These are phyloP conservation scores for Achaetomium macrosporum DNA, from an alignment of 2,329 filamentous ascomycete genomes.

Conservation along the genomic window DNA sequence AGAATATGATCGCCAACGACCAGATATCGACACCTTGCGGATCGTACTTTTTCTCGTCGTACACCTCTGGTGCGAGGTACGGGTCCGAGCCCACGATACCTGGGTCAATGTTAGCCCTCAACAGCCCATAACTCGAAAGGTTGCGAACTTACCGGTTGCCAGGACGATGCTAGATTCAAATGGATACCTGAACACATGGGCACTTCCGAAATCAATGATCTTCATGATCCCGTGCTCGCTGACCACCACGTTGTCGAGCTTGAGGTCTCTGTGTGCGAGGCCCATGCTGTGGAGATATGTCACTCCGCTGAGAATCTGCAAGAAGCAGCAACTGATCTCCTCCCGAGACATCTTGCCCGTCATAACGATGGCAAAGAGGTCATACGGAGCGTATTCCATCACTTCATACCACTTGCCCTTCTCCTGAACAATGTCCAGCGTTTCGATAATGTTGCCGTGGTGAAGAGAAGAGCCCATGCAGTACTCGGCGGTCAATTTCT, in stretches of 20 bases:
- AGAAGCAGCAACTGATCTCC: constrained; percentile 83
- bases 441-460: constrained; percentile 97
- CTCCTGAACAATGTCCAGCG: constrained; percentile 91
- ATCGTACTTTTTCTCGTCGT: constrained; percentile 89
- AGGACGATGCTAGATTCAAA: constrained; percentile 85
- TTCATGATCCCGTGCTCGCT: constrained; percentile 98
- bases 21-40: constrained; percentile 92
- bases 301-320: constrained; percentile 92
- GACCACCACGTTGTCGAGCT: constrained; percentile 96
- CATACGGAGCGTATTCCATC: constrained; percentile 96
- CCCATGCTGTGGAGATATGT: constrained; percentile 94
- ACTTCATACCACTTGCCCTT: constrained; percentile 95
- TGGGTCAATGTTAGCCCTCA: constrained; percentile 26
- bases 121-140: not conserved
- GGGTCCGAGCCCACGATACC: constrained; percentile 78
- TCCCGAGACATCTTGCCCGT: constrained; percentile 93
- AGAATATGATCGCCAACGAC: constrained; percentile 98
- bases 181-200: constrained; percentile 93
- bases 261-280: constrained; percentile 87
- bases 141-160: constrained; percentile 61
- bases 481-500: constrained; percentile 97
- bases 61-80: constrained; percentile 94
- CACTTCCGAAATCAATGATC: constrained; percentile 97
- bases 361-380: constrained; percentile 98
- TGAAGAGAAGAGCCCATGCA: constrained; percentile 96